Evolutionary conservation across 768 basidiomycete species (phyloP), one percentile per base, ranked within the genome.

Genomic region (Boletus eberwhitei): DNA sequence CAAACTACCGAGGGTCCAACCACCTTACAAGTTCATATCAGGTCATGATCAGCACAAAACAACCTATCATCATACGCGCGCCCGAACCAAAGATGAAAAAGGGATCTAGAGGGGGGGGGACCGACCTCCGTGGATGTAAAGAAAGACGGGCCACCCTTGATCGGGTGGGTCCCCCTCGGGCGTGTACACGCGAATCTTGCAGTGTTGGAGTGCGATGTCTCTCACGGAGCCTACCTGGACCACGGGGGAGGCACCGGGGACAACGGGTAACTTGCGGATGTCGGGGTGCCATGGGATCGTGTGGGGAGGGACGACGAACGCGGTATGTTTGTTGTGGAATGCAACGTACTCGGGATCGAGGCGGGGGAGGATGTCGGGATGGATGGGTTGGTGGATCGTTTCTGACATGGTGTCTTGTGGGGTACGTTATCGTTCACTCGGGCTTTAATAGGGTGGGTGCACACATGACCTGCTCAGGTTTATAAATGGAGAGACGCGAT

Each of bases 1-100:
- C 59, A 87, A 85, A 50, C 74, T 79, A 0, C 88, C 88, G 2
- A 88, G 74, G 0, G 86, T 87, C 88, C 88, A 88, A 34, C 88
- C 87, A 29, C 88, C 87, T 85, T 58, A 29, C 6, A 32, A 45
- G 8, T 85, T 58, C 4, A 34, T 16, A 21, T 32, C 9, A 32
- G 31, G n/a, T 13, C n/a, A n/a, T n/a, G n/a, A n/a, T n/a, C 31
- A 8, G 31, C 19, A 46, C 14, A 14, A 46, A 46, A 46, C 16
- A 12, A 46, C 1, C 22, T 2, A 22, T 44, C n/a, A 22, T 52
- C 26, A 57, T 26, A 37, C 37, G 7, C 45, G 9, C 17, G 4
- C 36, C 5, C 36, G 36, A 17, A n/a, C 11, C 19, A 12, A 21
- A 13, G 12, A 21, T 29, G 5, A 14, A 7, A 32, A 11, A 12